Evolutionary conservation across 2,329 filamentous ascomycete genomes (phyloP).

Genomic region (Zasmidium citrigriseum): DNA sequence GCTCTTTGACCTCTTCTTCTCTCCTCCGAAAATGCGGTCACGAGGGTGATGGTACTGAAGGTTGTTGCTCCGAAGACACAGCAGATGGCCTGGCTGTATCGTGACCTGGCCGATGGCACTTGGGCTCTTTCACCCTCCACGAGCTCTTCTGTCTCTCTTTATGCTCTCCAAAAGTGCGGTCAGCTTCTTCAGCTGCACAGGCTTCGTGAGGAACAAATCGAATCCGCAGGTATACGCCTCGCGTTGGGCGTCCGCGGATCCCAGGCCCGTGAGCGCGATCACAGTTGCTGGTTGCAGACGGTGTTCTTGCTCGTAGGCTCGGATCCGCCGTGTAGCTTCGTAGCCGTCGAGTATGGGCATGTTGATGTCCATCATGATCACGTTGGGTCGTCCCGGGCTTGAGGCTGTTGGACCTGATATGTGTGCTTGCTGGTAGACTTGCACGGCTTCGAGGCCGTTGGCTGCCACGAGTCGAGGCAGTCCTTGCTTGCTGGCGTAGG

Average conservation of each 20-base stretch:
- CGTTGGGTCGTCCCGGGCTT: neutral
- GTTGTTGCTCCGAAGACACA: too few species aligned
- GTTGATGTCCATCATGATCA: conserved; percentile 41
- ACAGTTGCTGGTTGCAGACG: conserved; percentile 24
- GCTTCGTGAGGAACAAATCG: conserved; percentile 35
- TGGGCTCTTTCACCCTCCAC: too few species aligned
- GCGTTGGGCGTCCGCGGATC: conserved; percentile 23
- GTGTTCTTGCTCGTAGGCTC: conserved; percentile 21
- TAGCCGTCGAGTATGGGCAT: conserved; percentile 30
- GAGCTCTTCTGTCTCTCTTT: neutral
- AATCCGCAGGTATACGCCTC: conserved; percentile 32
- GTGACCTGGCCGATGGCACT: too few species aligned
- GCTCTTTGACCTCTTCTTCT: too few species aligned
- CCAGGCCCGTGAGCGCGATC: conserved; percentile 33
- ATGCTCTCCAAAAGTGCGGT: neutral
- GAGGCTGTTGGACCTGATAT: neutral
- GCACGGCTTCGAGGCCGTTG: conserved; percentile 52
- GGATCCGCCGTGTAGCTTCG: conserved; percentile 28
- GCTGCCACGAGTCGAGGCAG: conserved; percentile 42
- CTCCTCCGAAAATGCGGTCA: too few species aligned
- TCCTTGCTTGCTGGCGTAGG: conserved; percentile 32
- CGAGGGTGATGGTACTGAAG: too few species aligned
- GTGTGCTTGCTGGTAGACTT: conserved; percentile 37
- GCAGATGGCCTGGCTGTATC: too few species aligned
- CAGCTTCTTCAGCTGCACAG: conserved; percentile 14